Evolutionary conservation across 176 grass and related monocot species (phyloP).

Genomic region (Carex cristatella): DNA sequence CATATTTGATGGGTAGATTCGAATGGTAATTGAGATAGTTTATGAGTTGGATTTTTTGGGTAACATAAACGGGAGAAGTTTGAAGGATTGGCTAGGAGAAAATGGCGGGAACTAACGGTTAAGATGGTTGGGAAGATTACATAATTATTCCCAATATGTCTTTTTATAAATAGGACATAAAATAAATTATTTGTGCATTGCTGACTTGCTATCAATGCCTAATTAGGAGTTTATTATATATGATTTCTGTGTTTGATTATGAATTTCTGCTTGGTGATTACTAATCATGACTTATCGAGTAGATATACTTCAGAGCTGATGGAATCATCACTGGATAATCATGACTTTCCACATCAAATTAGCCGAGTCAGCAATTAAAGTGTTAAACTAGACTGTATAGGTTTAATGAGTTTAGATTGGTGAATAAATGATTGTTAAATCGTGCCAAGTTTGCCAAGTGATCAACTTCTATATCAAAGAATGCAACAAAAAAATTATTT

Average conservation of each 20-base stretch:
- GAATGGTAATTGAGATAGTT: slow-evolving; percentile 19
- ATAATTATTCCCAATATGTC: background rate
- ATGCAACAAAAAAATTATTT: no score
- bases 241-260: background rate
- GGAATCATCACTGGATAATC: no score
- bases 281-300: background rate
- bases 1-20: slow-evolving; percentile 29
- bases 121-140: background rate
- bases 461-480: no score
- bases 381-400: no score
- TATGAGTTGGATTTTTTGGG: slow-evolving; percentile 19
- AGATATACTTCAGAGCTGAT: background rate
- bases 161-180: background rate
- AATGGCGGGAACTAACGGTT: slow-evolving; percentile 49
- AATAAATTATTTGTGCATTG: background rate
- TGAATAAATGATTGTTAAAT: no score
- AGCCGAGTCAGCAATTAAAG: no score
- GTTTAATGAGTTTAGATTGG: no score
- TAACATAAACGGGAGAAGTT: background rate
- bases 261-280: background rate
- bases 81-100: slow-evolving; percentile 49
- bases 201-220: background rate
- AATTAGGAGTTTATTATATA: background rate
- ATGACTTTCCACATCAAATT: no score
- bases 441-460: no score